Evolutionary conservation across 495 filamentous ascomycete genomes (phyloP), one percentile per base, ranked within the genome.

Genomic region (Xylaria flabelliformis): DNA sequence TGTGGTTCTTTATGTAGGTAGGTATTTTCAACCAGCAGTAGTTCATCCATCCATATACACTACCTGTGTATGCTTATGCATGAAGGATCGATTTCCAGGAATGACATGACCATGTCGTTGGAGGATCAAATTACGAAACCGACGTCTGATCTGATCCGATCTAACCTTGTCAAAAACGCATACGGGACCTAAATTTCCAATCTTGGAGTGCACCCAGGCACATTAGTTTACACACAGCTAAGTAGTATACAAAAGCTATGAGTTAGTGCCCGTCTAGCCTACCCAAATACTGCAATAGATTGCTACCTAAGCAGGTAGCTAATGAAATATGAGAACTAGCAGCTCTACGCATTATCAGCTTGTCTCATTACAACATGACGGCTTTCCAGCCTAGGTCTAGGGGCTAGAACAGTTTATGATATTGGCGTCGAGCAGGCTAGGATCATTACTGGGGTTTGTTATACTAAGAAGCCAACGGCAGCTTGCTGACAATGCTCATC

Each of bases 111-210:
- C n/a, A 29, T 56, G 50, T 67, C 6, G 50, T 42, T 42, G 50
- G 9, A 67, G 65, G 65, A 67, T 67, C 65, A 36, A 44, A 7
- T 56, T 56, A 42, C 48, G 65, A 67, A 67, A 67, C 64, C 17
- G 19, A 56, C 17, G 29, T 26, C 65, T 67, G 65, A 67, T 53
- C 46, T 67, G 64, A 67, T 67, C 48, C 41, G 19, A 17, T 13
- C 46, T 13, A 12, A 24, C 34, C 36, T 9, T 9, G 34, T 21
- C 32, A 44, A 24, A 24, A 6, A 36, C 26, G 8, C 39, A 56
- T 44, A 64, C 36, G 65, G n/a, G 46, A 17, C 64, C 44, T 67
- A 12, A 50, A 41, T 55, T 24, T 41, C 42, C 32, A 67, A 46
- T 36, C 29, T 56, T 36, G 50, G 8, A 59, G 55, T 19, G 6